Evolutionary conservation across 768 basidiomycete genomes (phyloP).

Genomic region (Boletus huronensis): DNA sequence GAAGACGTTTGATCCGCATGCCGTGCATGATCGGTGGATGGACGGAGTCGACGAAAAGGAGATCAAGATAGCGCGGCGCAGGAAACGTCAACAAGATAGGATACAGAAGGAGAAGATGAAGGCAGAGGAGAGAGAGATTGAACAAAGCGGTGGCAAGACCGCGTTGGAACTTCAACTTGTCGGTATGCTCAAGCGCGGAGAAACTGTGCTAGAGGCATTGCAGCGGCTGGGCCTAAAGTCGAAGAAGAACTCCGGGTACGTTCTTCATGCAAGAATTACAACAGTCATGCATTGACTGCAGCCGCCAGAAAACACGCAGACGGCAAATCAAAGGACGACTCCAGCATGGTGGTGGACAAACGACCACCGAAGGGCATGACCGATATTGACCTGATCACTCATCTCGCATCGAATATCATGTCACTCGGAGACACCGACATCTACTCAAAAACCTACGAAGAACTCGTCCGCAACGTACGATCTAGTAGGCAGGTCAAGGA

Average conservation of each 20-base stretch:
- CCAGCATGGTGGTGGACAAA: constrained; percentile 53
- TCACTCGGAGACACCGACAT: constrained; percentile 82
- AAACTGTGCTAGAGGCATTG: constrained; percentile 86
- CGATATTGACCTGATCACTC: constrained; percentile 77
- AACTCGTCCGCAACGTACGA: constrained; percentile 73
- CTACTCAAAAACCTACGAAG: constrained; percentile 83
- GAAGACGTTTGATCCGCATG: constrained; percentile 84
- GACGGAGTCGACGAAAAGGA: constrained; percentile 81
- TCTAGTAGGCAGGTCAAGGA: constrained; percentile 64
- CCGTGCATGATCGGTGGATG: constrained; percentile 94
- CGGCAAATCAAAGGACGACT: constrained; percentile 31
- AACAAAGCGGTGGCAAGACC: constrained; percentile 62
- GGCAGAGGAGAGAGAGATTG: constrained; percentile 72
- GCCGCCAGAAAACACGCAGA: constrained; percentile 28
- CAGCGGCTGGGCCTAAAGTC: constrained; percentile 74
- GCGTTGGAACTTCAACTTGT: constrained; percentile 67
- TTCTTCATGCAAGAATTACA: background rate
- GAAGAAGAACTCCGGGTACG: constrained; percentile 42
- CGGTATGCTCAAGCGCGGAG: constrained; percentile 77
- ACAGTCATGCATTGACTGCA: background rate
- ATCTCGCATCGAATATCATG: constrained; percentile 86
- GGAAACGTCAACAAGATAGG: constrained; percentile 73
- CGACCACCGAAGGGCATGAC: constrained; percentile 33
- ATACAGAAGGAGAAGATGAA: constrained; percentile 63
- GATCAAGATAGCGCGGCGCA: constrained; percentile 76